phyloP scores from a whole-genome alignment of 2,329 filamentous ascomycete species.

The Thielaviopsis ethacetica region DNA sequence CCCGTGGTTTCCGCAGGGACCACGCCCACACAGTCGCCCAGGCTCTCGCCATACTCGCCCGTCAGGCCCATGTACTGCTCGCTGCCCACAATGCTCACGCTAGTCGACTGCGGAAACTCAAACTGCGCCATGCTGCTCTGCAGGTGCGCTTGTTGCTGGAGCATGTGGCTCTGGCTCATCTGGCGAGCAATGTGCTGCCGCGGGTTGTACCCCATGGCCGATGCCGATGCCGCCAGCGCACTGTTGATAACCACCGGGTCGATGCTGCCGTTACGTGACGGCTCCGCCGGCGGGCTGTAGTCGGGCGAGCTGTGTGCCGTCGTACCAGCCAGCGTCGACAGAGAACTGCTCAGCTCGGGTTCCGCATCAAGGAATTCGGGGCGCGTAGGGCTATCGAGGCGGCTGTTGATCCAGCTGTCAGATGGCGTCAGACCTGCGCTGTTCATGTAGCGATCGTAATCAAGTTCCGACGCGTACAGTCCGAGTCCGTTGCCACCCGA shows the following conservation, averaged over 20 bases:
- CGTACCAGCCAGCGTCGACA: slow-evolving; percentile 6
- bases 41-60: not conserved
- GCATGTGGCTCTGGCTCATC: not conserved
- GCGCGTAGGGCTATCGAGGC: slow-evolving; percentile 7
- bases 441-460: slow-evolving; percentile 1
- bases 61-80: not conserved
- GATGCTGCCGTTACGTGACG: not conserved
- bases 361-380: slow-evolving; percentile 1
- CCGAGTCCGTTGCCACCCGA: not conserved
- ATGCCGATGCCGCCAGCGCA: not conserved
- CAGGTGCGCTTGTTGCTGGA: not conserved
- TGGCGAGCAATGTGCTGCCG: not conserved
- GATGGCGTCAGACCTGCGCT: not conserved
- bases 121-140: not conserved
- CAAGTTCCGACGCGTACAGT: not conserved
- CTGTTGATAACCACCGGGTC: not conserved
- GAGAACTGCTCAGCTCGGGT: slow-evolving; percentile 7
- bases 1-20: not conserved
- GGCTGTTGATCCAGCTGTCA: not conserved
- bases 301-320: slow-evolving; percentile 5
- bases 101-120: not conserved
- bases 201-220: not conserved
- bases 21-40: not conserved
- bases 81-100: not conserved
- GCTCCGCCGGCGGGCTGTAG: slow-evolving; percentile 6